A percentile compares a stretch with the other conserved stretches of the same genome.
Evolutionary conservation across 371 early-diverging fungal genomes (phyloP).

Genomic region (Mucor sp.): DNA sequence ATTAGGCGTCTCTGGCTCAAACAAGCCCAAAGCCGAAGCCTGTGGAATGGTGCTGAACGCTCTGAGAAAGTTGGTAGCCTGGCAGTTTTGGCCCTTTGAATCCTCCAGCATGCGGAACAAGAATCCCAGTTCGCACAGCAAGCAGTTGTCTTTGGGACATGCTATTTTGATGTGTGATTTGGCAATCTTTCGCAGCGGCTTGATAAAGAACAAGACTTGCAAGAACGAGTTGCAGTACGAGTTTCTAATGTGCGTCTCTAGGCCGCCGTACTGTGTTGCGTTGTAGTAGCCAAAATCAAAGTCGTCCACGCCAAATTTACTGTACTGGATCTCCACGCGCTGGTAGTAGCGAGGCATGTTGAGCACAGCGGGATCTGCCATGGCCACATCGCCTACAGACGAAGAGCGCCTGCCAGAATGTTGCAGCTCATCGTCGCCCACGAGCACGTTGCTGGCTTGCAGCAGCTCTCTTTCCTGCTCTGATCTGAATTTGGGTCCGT

Average conservation of each 20-base stretch:
- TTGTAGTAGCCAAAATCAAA: slow-evolving; percentile 97
- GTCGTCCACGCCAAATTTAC: slow-evolving; percentile 94
- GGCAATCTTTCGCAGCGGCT: slow-evolving; percentile 65
- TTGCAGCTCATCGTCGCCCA: slow-evolving; percentile 26
- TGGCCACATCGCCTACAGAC: slow-evolving; percentile 35
- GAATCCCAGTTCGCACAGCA: slow-evolving; percentile 91
- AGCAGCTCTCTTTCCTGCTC: slow-evolving; percentile 78
- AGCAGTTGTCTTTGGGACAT: slow-evolving; percentile 78
- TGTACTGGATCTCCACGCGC: slow-evolving; percentile 83
- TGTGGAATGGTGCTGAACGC: slow-evolving; percentile 84
- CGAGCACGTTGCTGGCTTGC: slow-evolving; percentile 36
- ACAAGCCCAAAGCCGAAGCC: slow-evolving; percentile 79
- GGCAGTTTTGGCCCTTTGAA: slow-evolving; percentile 90
- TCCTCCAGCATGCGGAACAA: slow-evolving; percentile 90
- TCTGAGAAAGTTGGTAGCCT: slow-evolving; percentile 88
- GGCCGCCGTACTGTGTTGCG: slow-evolving; percentile 79
- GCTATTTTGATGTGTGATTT: slow-evolving; percentile 71
- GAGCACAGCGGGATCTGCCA: slow-evolving; percentile 38
- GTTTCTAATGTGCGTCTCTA: slow-evolving; percentile 90
- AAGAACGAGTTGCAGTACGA: slow-evolving; percentile 89
- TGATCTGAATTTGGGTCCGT: slow-evolving; percentile 84
- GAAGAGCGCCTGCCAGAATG: slow-evolving; percentile 42
- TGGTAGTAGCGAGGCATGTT: slow-evolving; percentile 71
- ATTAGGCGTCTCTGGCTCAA: slow-evolving; percentile 81
- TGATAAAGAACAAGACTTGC: slow-evolving; percentile 80